Evolutionary conservation across 176 grass and related monocot species (phyloP), one percentile per base, ranked within the genome.

Genomic region (barley (Hordeum vulgare)): DNA sequence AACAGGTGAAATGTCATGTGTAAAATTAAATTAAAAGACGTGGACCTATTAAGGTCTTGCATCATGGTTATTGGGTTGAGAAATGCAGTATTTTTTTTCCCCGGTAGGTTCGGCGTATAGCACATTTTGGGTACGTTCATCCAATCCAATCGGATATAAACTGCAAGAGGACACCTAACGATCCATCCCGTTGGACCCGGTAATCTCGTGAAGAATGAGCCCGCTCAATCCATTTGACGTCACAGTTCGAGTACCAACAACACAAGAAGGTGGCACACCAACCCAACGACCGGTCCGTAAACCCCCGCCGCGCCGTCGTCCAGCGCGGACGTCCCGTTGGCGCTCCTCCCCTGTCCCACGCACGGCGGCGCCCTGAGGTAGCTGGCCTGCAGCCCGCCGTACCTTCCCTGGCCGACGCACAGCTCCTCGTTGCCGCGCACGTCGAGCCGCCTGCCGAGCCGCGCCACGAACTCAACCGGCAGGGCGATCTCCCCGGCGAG

Each of bases 371-470:
- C 91, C 12, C 58, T 72, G n/a, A 94, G 74, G 61, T 94, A 80
- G 28, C 59, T 66, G 9, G 85, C 72, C 28, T 71, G 37, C 34
- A 61, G 72, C 14, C 74, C 80, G n/a, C 63, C 47, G 66, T 78
- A 89, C 74, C 56, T 69, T 5, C 58, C 79, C 65, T 59, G 68
- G 69, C 82, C 87, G 74, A 90, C 68, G 83, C 91, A 97, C 34
- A 97, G 88, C 76, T 88, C 83, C 27, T 74, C 76, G 84, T 97
- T 97, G 45, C 89, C 85, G 29, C 91, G 90, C 31, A 97, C 91
- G 80, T 97, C 94, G 66, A 94, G 71, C 18, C 91, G 89, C 65
- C 84, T 83, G 17, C 89, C 94, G 15, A 97, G 91, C 75, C 87
- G 86, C 57, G 73, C 89, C 20, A 97, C 90, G 64, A 97, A 97